A percentile compares a stretch with the other conserved stretches of the same genome.
Conservation (phyloP, 208 protist genomes). For the Porcisia hertigi region DNA sequence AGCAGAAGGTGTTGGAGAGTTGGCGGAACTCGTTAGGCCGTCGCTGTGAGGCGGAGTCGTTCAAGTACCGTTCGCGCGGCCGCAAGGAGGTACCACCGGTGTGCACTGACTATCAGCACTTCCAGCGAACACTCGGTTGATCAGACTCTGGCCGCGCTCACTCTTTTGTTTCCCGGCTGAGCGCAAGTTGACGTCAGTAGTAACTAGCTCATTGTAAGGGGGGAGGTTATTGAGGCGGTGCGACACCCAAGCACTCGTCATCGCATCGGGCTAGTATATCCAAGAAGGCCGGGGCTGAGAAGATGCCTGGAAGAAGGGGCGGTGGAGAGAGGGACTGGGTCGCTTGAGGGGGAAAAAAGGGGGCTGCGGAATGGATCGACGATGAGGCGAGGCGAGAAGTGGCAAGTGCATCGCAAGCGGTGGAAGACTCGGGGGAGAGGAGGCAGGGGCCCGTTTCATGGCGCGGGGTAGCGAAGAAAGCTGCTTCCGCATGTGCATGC, state of each 20-base stretch:
- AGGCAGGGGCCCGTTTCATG: neutral
- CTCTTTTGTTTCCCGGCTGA: neutral
- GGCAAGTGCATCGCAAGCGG: neutral
- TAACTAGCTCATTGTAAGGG: too few relatives aligned
- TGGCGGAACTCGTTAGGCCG: slow-evolving; percentile 69
- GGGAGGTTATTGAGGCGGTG: neutral
- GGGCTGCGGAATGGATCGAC: neutral
- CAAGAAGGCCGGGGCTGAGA: neutral
- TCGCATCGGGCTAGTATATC: neutral
- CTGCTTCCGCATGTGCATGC: neutral
- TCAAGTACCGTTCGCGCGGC: slow-evolving; percentile 60
- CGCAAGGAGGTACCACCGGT: slow-evolving; percentile 63
- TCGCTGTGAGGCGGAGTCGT: slow-evolving; percentile 82
- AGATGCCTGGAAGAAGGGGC: neutral
- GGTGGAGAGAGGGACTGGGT: neutral
- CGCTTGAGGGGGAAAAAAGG: neutral
- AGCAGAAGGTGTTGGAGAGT: slow-evolving; percentile 67
- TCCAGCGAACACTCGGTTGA: slow-evolving; percentile 46
- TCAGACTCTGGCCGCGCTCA: neutral
- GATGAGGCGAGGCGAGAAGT: neutral
- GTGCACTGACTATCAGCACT: slow-evolving; percentile 58
- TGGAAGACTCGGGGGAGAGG: neutral
- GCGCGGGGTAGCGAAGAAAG: neutral
- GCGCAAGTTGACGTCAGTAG: neutral
- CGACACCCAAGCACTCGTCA: neutral